phyloP scores from a whole-genome alignment of 331 rosid species.

The Prunus yedoensis region DNA sequence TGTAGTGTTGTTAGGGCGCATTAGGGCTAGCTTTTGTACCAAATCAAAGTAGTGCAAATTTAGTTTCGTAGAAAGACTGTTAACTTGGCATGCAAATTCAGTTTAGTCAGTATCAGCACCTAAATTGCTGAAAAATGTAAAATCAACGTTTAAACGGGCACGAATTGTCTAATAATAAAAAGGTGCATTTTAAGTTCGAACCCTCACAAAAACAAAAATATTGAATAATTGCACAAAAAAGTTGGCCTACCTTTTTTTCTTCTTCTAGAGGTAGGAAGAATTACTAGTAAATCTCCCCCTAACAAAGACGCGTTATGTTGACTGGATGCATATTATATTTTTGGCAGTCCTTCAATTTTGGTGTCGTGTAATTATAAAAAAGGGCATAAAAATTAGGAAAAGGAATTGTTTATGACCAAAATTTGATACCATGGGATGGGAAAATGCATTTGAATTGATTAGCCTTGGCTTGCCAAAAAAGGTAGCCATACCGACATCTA shows the following conservation, averaged over 20 bases:
- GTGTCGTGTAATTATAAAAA: not conserved
- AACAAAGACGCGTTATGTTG: not conserved
- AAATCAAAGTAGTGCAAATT: not conserved
- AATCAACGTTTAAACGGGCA: not conserved
- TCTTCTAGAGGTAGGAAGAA: not conserved
- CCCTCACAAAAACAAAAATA: too few species aligned
- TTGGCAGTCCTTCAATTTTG: too few species aligned
- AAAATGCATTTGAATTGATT: not conserved
- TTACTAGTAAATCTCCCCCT: constrained; percentile 4
- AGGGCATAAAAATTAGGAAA: not conserved
- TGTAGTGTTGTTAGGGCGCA: not conserved
- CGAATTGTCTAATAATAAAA: too few species aligned
- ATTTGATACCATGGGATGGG: too few species aligned
- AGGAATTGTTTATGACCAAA: too few species aligned
- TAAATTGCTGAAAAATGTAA: not conserved
- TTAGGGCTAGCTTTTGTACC: not conserved
- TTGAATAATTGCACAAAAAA: not conserved
- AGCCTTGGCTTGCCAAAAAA: not conserved
- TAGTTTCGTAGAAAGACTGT: not conserved
- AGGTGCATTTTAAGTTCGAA: too few species aligned
- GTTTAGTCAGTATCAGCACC: not conserved
- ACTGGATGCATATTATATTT: not conserved
- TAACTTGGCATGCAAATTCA: not conserved
- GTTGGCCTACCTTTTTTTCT: not conserved
- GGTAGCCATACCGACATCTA: not conserved